Evolutionary conservation across 345 rosid species (phyloP).

Genomic region (Capsella bursapastoris): DNA sequence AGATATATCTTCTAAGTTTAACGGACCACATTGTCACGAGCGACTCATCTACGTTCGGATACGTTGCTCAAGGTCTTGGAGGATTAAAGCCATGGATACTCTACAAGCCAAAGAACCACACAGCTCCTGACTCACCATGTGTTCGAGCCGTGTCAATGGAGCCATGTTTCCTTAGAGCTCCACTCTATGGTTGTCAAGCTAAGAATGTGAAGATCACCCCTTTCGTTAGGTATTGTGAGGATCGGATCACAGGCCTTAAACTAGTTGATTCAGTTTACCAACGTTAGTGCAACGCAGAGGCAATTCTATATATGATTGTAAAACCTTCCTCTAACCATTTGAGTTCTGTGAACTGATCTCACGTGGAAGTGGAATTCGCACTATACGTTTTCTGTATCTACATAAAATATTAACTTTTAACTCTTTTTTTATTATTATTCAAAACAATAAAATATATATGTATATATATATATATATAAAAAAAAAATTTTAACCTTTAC

Average conservation of each 20-base stretch:
- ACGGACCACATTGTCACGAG: constrained; percentile 45
- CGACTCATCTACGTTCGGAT: constrained; percentile 46
- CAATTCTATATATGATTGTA: too few species aligned
- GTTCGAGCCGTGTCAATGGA: constrained; percentile 42
- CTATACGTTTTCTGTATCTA: too few species aligned
- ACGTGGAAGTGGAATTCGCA: too few species aligned
- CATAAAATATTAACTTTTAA: too few species aligned
- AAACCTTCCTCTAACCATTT: too few species aligned
- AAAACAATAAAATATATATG: too few species aligned
- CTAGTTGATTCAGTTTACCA: constrained; percentile 22
- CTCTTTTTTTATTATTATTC: too few species aligned
- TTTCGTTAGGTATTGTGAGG: constrained; percentile 47
- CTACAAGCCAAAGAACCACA: constrained; percentile 27
- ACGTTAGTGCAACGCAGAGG: too few species aligned
- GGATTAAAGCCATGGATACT: constrained; percentile 47
- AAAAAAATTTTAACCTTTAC: too few species aligned
- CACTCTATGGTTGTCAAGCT: constrained; percentile 37
- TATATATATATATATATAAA: too few species aligned
- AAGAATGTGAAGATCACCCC: constrained; percentile 23
- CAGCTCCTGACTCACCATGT: constrained; percentile 47
- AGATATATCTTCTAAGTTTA: constrained; percentile 47
- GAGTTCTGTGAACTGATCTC: too few species aligned
- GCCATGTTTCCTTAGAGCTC: constrained; percentile 47
- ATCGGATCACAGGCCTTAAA: constrained; percentile 40
- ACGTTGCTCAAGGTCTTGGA: constrained; percentile 48